These are phyloP conservation scores for Podaxis sp. DNA, from an alignment of 768 basidiomycete genomes.

Conservation along the genomic window DNA sequence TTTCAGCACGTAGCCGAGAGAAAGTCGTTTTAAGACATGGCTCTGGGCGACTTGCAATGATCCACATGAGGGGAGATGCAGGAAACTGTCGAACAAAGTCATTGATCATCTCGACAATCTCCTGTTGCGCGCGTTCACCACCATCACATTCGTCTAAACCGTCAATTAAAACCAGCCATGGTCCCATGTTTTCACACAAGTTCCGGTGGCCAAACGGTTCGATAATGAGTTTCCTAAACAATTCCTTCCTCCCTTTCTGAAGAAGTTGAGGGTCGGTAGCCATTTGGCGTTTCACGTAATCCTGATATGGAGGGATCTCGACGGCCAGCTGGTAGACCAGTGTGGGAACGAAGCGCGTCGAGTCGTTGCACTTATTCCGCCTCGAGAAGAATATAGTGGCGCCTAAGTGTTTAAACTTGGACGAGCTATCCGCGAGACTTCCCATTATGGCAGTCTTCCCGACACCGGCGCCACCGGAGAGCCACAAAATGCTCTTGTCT, in stretches of 20 bases:
- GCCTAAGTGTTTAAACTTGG: not conserved
- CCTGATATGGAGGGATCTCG: not conserved
- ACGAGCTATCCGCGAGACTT: not conserved
- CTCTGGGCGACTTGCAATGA: constrained; percentile 7
- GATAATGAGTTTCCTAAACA: not conserved
- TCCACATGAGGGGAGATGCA: constrained; percentile 1
- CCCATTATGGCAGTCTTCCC: constrained; percentile 9
- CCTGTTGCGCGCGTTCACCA: not conserved
- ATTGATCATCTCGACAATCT: constrained; percentile 1
- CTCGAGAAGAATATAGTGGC: constrained; percentile 5
- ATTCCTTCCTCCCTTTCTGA: not conserved
- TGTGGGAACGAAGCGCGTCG: not conserved
- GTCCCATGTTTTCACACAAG: not conserved
- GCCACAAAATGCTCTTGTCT: not conserved
- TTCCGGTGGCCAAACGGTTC: not conserved
- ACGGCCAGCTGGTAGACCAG: not conserved
- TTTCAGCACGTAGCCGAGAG: not conserved
- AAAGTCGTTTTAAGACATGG: not conserved
- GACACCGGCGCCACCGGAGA: constrained; percentile 1
- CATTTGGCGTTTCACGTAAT: not conserved
- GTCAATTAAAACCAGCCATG: constrained; percentile 3
- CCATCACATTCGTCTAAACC: constrained; percentile 7
- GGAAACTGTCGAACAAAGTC: constrained; percentile 1
- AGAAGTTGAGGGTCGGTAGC: not conserved
- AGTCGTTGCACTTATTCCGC: not conserved